These are phyloP conservation scores for Lanmaoa pseudosensibilis DNA, from an alignment of 768 basidiomycete species.

Conservation along the genomic window DNA sequence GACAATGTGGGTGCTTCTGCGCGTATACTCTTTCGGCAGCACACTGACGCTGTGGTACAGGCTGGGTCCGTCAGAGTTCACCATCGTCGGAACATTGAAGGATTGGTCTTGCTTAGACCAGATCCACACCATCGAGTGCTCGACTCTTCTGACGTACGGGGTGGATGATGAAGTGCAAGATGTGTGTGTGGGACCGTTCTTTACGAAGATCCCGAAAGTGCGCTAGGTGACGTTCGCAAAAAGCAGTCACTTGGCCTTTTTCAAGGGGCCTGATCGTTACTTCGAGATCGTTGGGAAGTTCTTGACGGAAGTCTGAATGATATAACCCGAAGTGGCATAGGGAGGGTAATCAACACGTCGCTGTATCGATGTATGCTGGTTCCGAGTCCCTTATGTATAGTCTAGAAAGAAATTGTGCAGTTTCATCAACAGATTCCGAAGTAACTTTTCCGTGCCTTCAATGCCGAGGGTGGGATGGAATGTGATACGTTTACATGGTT, in stretches of 20 bases:
- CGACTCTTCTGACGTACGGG: slow-evolving; percentile 42
- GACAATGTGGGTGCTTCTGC: slow-evolving; percentile 2
- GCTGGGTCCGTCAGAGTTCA: slow-evolving; percentile 37
- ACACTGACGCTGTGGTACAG: slow-evolving; percentile 3
- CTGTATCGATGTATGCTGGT: neutral
- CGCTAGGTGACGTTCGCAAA: neutral
- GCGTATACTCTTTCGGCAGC: neutral
- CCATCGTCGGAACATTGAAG: slow-evolving; percentile 42
- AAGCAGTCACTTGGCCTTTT: neutral
- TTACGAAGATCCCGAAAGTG: slow-evolving; percentile 14
- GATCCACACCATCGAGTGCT: slow-evolving; percentile 39
- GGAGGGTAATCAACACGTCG: neutral
- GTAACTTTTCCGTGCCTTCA: neutral
- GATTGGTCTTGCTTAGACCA: slow-evolving; percentile 48
- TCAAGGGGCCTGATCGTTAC: slow-evolving; percentile 19
- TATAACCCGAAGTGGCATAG: neutral
- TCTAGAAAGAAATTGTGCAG: neutral
- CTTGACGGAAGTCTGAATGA: slow-evolving; percentile 6
- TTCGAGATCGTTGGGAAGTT: slow-evolving; percentile 19
- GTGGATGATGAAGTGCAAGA: slow-evolving; percentile 41
- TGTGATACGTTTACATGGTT: too few species aligned
- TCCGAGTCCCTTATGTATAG: neutral
- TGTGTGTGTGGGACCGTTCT: slow-evolving; percentile 34
- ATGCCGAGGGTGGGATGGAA: too few species aligned
- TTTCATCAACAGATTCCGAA: neutral